A percentile compares a stretch with the other conserved stretches of the same genome.
phyloP scores from a whole-genome alignment of 129 eudicot genomes.

The Artemisia argyi region DNA sequence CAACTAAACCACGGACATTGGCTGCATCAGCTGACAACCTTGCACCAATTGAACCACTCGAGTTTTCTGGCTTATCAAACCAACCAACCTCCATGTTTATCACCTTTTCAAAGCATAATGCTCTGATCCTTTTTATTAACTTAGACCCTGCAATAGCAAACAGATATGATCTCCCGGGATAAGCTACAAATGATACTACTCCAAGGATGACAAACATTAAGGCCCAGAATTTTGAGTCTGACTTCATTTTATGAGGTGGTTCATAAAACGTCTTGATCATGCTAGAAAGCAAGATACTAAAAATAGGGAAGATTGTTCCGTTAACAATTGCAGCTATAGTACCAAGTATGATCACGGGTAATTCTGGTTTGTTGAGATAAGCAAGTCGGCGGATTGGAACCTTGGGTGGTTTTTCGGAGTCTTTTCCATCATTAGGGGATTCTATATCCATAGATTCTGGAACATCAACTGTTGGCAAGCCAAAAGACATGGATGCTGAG shows the following conservation, averaged over 20 bases:
- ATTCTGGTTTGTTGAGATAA: constrained; percentile 82
- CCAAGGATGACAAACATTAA: constrained; percentile 66
- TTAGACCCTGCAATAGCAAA: constrained; percentile 74
- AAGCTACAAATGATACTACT: constrained; percentile 44
- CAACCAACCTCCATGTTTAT: constrained; percentile 75
- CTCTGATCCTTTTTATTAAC: constrained; percentile 60
- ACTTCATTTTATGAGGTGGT: constrained; percentile 49
- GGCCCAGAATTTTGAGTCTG: constrained; percentile 74
- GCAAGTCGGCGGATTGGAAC: constrained; percentile 71
- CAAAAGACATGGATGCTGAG: constrained; percentile 49
- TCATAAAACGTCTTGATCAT: constrained; percentile 62
- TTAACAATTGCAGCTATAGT: constrained; percentile 57
- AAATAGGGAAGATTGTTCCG: constrained; percentile 68
- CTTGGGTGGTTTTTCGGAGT: constrained; percentile 47
- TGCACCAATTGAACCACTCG: constrained; percentile 84
- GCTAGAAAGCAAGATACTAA: constrained; percentile 58
- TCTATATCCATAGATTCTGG: constrained; percentile 25
- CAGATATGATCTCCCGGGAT: constrained; percentile 62
- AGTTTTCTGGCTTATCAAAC: constrained; percentile 73
- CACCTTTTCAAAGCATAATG: constrained; percentile 65
- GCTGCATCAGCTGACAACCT: constrained; percentile 75
- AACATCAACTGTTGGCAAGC: constrained; percentile 43
- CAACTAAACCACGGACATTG: constrained; percentile 35
- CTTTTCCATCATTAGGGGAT: constrained; percentile 12
- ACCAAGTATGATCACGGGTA: constrained; percentile 64